Base-by-base conservation (phyloP, 192 early-diverging fungal species). In the Spizellomyces punctatus region DNA sequence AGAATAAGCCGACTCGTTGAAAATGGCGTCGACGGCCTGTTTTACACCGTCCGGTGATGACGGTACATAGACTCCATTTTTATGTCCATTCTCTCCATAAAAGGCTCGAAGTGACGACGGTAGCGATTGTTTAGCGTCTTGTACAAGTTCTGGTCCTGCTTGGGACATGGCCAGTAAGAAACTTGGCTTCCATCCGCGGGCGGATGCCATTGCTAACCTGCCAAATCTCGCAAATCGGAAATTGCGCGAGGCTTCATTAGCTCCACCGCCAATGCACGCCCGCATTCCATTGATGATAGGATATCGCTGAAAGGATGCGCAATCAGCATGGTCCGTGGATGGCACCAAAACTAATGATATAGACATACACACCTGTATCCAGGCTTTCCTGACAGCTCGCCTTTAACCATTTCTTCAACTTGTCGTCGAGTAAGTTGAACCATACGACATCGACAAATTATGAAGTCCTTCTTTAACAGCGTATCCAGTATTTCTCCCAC, bases 401-500 rank as follows among this genome's bases (percentile, higher is more conserved):
- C 10, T 14, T 46, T 52, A 2, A 16, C 27, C 6, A 81, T 45
- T 8, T 66, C 58, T 43, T 81, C 76, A 22, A 64, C 66, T 6
- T 69, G 41, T 41, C 50, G 17, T 36, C 74, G 19, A 8, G 58
- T 21, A 6, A 78, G 10, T 44, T 66, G 16, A 10, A 80, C 27
- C 81, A 85, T 82, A 36, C 80, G 55, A 50, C 77, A 6, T n/a
- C 71, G 70, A 63, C 69, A 72, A 19, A 82, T 68, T 4, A 71
- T 70, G 54, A 83, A 85, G 42, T 77, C 65, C 42, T 81, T 43
- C 21, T 59, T 36, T 8, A 73, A 43, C 0, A 88, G 65, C 5
- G 27, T 46, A 54, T 85, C 79, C 19, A 88, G 58, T 41, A 88
- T 80, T 14, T 76, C 46, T 7, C 86, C 86, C 8, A 76, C 54